Base-by-base conservation (phyloP, 2,329 filamentous ascomycete genomes). In the Aspergillus sp. region DNA sequence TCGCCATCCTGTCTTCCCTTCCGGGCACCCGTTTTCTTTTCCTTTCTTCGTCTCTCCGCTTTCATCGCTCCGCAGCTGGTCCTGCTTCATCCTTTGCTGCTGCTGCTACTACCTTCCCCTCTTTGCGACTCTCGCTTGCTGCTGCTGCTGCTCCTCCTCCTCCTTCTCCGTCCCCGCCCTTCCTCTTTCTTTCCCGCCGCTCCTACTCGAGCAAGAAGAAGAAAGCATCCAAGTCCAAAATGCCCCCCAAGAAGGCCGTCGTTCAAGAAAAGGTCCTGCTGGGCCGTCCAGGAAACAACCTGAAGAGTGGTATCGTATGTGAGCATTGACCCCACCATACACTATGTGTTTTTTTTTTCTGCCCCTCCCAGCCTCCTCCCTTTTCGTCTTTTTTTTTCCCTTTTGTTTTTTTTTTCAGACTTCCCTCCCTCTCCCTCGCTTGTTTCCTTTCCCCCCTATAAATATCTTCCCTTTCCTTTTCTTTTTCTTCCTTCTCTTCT, bases 241-340 rank as follows among this genome's bases (percentile, higher is more conserved):
- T 99, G 95, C 85, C 92, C 81, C 95, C 95, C 78, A 99, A 99
- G 87, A 98, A 98, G 83, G 83, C 81, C 57, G 89, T 88, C 72
- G 88, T 91, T 73, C 91, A 97, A 85, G 91, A 98, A 86, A 98
- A 98, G 89, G 86, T 98, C 80, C 89, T 95, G 71, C 86, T 99
- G 80, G 95, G 95, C 80, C 87, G 95, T 77, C 95, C 95, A 68
- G 95, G 95, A 76, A 99, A 99, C 87, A 98, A 88, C 82, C 80
- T 99, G 80, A 99, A 98, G 88, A 97, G 92, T 84, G 96, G 95
- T 83, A 99, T 99, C 82, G 86, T 89, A 86, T 88, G 95, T 96
- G 85, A 81, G 87, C 78, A 76, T 71, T 77, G 76, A 65, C 70
- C 70, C 71, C 67, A 70, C 74, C 66, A 58, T 36, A 36, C 32